Evolutionary conservation across 164 flowering plant species (phyloP).

Genomic region (Berberis vulgaris): DNA sequence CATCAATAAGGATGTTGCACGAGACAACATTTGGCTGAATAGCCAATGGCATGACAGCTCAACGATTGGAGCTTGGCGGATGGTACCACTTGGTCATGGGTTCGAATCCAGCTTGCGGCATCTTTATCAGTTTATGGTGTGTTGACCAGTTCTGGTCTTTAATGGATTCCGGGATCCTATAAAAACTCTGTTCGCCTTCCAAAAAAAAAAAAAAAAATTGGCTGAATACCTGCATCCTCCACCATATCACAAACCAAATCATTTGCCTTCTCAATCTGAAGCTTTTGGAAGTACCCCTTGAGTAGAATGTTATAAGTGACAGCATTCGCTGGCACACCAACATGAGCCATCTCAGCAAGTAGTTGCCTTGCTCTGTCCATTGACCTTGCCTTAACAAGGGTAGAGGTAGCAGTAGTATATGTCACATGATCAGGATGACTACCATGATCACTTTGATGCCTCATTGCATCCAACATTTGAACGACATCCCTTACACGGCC

Average conservation of each 20-base stretch:
- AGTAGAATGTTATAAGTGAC: conserved; percentile 84
- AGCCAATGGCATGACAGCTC: too few species aligned
- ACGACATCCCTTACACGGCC: conserved; percentile 67
- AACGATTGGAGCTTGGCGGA: too few species aligned
- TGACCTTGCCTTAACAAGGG: conserved; percentile 63
- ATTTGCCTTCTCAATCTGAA: conserved; percentile 69
- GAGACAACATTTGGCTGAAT: conserved; percentile 77
- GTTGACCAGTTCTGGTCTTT: too few species aligned
- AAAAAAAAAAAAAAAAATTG: conserved; percentile 38
- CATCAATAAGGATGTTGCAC: conserved; percentile 81
- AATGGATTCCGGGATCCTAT: too few species aligned
- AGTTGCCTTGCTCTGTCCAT: conserved; percentile 85
- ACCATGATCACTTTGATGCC: conserved; percentile 47
- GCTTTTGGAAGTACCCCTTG: conserved; percentile 85
- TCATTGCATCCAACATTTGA: conserved; percentile 83
- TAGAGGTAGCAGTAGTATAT: conserved; percentile 84
- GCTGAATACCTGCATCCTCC: conserved; percentile 42
- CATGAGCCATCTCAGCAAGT: conserved; percentile 67
- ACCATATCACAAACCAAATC: conserved; percentile 67
- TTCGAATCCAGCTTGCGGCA: too few species aligned
- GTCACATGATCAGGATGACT: conserved; percentile 89
- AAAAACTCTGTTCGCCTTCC: too few species aligned
- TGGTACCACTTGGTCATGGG: too few species aligned
- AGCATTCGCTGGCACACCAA: conserved; percentile 72
- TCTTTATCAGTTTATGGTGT: too few species aligned